These are phyloP conservation scores for Ophiostoma fasciatum DNA, from an alignment of 2,329 filamentous ascomycete species.

Conservation along the genomic window DNA sequence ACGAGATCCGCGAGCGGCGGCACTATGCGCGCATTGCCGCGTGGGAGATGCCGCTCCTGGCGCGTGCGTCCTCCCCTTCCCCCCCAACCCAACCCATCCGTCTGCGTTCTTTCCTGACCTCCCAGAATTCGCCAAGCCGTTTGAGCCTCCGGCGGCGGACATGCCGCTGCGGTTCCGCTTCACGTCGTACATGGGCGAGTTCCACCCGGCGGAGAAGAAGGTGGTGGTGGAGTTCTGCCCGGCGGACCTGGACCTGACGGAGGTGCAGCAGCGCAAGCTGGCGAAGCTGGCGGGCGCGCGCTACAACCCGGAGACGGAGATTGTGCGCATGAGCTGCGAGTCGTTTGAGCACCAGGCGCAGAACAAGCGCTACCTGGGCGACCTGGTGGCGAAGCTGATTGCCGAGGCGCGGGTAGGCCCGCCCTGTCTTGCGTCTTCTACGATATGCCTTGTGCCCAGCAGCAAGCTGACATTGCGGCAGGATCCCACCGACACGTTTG, in stretches of 20 bases:
- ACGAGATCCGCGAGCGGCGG: conserved; percentile 75
- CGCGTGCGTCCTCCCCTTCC: conserved; percentile 45
- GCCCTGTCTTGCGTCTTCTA: no score
- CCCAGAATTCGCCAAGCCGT: conserved; percentile 69
- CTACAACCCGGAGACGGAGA: conserved; percentile 71
- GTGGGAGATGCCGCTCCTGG: conserved; percentile 90
- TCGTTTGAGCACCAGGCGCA: conserved; percentile 78
- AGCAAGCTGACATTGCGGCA: no score
- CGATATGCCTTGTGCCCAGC: no score
- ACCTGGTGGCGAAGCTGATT: conserved; percentile 60
- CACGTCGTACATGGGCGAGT: conserved; percentile 90
- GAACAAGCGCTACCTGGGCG: conserved; percentile 89
- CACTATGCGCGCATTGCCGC: conserved; percentile 76
- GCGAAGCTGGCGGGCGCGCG: conserved; percentile 74
- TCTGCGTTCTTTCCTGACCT: no score
- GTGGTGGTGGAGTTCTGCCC: conserved; percentile 85
- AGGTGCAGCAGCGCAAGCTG: conserved; percentile 60
- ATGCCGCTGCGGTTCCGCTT: conserved; percentile 85
- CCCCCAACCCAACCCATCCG: no score
- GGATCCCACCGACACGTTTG: conserved; percentile 67
- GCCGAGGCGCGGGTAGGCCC: conserved; percentile 49
- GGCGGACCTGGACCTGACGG: conserved; percentile 53
- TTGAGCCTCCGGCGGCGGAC: conserved; percentile 50
- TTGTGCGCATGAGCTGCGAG: conserved; percentile 84
- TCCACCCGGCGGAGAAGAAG: conserved; percentile 82